Evolutionary conservation across 345 rosid genomes (phyloP).

Genomic region (Schrenkiella parvula): DNA sequence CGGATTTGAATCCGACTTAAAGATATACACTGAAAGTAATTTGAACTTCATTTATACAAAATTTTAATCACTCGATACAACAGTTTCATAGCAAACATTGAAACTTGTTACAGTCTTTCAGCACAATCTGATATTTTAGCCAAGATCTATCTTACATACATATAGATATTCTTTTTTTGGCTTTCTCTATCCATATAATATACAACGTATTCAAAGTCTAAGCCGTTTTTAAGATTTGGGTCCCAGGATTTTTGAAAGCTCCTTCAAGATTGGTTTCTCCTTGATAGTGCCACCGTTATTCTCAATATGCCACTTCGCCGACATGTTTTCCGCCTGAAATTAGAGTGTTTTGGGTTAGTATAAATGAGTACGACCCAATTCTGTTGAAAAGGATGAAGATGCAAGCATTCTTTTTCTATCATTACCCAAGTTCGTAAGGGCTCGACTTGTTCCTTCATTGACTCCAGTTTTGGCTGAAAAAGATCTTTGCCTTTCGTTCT

Average conservation of each 20-base stretch:
- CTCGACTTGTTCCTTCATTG: constrained; percentile 48
- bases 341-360: background rate
- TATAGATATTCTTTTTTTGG: background rate
- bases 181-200: background rate
- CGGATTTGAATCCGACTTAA: background rate
- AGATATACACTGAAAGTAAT: background rate
- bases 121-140: background rate
- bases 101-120: constrained; percentile 2
- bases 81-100: background rate
- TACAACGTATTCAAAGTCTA: background rate
- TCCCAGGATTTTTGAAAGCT: constrained; percentile 64
- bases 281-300: constrained; percentile 39
- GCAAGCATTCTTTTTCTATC: background rate
- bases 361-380: background rate
- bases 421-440: constrained; percentile 77
- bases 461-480: constrained; percentile 57
- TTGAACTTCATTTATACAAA: background rate
- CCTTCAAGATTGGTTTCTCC: constrained; percentile 67
- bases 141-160: constrained; percentile 7
- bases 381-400: background rate
- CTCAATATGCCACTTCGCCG: constrained; percentile 69
- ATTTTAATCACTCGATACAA: background rate
- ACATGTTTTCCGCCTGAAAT: constrained; percentile 53
- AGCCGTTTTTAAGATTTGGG: constrained; percentile 32
- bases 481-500: constrained; percentile 53